phyloP scores from a whole-genome alignment of 2,329 filamentous ascomycete genomes.

The Beauveria bassiana region DNA sequence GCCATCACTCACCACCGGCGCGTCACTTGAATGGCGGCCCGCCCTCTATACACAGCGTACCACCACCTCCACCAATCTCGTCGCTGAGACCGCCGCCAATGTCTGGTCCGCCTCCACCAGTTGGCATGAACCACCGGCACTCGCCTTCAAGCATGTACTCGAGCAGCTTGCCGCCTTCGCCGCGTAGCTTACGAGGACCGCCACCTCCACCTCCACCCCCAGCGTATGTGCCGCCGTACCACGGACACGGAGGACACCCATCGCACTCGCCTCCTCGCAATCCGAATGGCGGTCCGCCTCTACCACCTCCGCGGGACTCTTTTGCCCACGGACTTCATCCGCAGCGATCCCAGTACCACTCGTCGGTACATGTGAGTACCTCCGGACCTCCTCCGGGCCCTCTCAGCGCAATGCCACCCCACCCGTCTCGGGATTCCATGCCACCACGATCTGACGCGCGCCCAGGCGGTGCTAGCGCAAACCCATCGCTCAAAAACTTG shows the following conservation, averaged over 20 bases:
- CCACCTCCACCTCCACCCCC: conserved; percentile 28
- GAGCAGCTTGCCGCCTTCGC: conserved; percentile 42
- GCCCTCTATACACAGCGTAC: conserved; percentile 24
- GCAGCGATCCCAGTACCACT: conserved; percentile 31
- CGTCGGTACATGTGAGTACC: conserved; percentile 37
- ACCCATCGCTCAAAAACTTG: conserved; percentile 66
- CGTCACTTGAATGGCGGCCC: conserved; percentile 43
- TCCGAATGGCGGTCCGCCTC: conserved; percentile 26
- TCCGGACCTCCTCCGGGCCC: conserved; percentile 27
- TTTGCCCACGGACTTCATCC: conserved; percentile 35
- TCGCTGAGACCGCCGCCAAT: conserved; percentile 43
- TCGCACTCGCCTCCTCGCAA: conserved; percentile 18
- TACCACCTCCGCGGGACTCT: conserved; percentile 23
- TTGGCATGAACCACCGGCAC: conserved; percentile 31
- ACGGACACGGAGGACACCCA: conserved; percentile 13
- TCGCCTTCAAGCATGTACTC: conserved; percentile 23
- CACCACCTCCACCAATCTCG: conserved; percentile 19
- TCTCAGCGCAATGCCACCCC: conserved; percentile 25
- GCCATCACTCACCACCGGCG: conserved; percentile 36
- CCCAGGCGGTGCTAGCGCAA: conserved; percentile 65
- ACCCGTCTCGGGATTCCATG: conserved; percentile 23
- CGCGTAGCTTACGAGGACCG: conserved; percentile 37
- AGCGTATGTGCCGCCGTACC: conserved; percentile 30
- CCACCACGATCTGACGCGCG: conserved; percentile 32
- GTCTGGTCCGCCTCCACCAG: conserved; percentile 33